phyloP scores from a whole-genome alignment of 768 basidiomycete species.

The Boletus rubescentipes region DNA sequence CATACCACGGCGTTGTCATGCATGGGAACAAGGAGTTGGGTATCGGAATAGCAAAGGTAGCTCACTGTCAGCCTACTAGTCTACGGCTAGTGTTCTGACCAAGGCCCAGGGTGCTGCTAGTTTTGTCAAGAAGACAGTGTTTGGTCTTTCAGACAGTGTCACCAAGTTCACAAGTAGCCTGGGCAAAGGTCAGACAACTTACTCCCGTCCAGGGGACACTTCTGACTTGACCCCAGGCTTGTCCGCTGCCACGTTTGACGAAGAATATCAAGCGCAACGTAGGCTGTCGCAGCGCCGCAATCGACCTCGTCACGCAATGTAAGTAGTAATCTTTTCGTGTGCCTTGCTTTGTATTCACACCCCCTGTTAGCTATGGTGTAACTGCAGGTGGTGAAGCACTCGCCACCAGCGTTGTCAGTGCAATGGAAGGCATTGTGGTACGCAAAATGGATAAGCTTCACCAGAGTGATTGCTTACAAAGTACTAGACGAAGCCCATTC shows the following conservation, averaged over 20 bases:
- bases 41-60: constrained; percentile 89
- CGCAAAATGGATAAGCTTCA: constrained; percentile 22
- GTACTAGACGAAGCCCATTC: constrained; percentile 87
- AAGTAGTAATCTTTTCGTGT: constrained; percentile 22
- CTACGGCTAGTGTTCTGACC: constrained; percentile 12
- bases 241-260: constrained; percentile 95
- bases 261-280: constrained; percentile 89
- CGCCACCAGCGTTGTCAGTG: constrained; percentile 91
- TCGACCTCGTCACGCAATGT: constrained; percentile 95
- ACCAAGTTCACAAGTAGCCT: constrained; percentile 99
- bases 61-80: background rate
- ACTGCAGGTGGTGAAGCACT: constrained; percentile 92
- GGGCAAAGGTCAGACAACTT: constrained; percentile 70
- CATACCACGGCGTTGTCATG: constrained; percentile 94
- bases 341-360: background rate
- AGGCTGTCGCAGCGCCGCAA: constrained; percentile 89
- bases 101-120: constrained; percentile 85
- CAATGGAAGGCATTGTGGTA: constrained; percentile 93
- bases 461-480: background rate
- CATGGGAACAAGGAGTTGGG: constrained; percentile 94
- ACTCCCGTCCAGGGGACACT: background rate
- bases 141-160: constrained; percentile 92
- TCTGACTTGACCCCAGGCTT: constrained; percentile 54
- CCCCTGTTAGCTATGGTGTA: constrained; percentile 76
- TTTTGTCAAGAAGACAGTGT: constrained; percentile 98